Evolutionary conservation across 2,329 filamentous ascomycete species (phyloP).

Genomic region (Neurospora crassa): DNA sequence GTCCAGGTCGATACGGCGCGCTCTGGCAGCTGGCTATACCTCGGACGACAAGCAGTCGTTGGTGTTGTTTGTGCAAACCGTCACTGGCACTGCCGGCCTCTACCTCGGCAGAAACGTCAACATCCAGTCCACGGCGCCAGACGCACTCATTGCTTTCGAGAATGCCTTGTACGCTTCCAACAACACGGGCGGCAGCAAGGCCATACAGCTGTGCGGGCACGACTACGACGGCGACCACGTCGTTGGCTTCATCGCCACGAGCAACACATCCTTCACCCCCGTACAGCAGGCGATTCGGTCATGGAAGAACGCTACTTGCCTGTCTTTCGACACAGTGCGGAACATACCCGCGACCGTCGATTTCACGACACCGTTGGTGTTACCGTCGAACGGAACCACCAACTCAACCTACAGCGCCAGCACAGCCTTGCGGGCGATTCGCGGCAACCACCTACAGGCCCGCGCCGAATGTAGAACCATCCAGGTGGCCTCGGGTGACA

Average conservation of each 20-base stretch:
- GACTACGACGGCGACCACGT: conserved; percentile 22
- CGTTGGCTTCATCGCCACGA: conserved; percentile 25
- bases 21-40: not conserved
- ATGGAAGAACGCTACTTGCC: conserved; percentile 21
- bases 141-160: conserved; percentile 21
- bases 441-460: not conserved
- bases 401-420: not conserved
- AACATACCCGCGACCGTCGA: conserved; percentile 12
- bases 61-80: not conserved
- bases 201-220: conserved; percentile 27
- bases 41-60: not conserved
- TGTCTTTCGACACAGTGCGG: conserved; percentile 15
- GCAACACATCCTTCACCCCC: conserved; percentile 22
- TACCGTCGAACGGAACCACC: not conserved
- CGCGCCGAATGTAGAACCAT: conserved; percentile 5
- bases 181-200: conserved; percentile 16
- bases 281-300: conserved; percentile 22
- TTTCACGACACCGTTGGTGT: conserved; percentile 15
- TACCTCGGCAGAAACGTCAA: conserved; percentile 26
- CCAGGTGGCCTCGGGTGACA: conserved; percentile 9
- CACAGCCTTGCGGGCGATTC: not conserved
- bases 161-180: conserved; percentile 16
- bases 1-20: not conserved
- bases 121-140: conserved; percentile 17
- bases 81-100: conserved; percentile 15